Base-by-base conservation (phyloP, 2,329 filamentous ascomycete genomes). In the Alternaria alternata region DNA sequence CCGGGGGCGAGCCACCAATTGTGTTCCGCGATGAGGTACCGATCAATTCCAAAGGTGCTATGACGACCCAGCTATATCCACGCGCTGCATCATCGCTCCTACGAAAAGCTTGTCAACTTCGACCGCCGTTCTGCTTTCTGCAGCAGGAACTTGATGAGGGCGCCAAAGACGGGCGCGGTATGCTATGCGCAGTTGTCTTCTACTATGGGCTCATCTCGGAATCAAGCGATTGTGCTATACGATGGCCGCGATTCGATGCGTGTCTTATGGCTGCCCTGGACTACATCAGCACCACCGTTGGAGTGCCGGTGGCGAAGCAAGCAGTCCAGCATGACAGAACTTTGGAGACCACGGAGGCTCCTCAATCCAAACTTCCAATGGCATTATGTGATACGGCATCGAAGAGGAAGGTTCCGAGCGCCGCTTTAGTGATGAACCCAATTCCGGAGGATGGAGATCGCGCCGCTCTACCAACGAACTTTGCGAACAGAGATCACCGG, bases 61-160 rank as follows among this genome's bases (percentile, higher is more conserved):
- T 6, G 1, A 26, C 32, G 1, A 5, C 5, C 7, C 28, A 2
- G n/a, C 22, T 36, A 16, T 54, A 46, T 14, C 52, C 52, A n/a
- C 52, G 52, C 8, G 26, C 52, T 16, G 52, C 52, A 2, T 47
- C 52, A 3, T 54, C 52, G 7, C n/a, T 54, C 20, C 5, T 54
- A 14, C 41, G 52, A 6, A 54, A 38, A 14, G 52, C 52, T 20
- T 12, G 9, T 6, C 30, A 54, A 18, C 30, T 54, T 7, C n/a
- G 22, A 16, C 20, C 41, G 3, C 52, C 52, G 1, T 47, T 54
- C 28, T 28, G 52, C 30, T 44, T 54, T 6, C 24, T 54, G 14
- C 52, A 54, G 12, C 42, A 39, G 22, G 22, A 39, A 20, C 32
- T 16, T 14, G 28, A 24, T 9, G 30, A 47, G n/a, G 22, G 42